Evolutionary conservation across 2,329 filamentous ascomycete species (phyloP).

Genomic region (Bipolaris bicolor): DNA sequence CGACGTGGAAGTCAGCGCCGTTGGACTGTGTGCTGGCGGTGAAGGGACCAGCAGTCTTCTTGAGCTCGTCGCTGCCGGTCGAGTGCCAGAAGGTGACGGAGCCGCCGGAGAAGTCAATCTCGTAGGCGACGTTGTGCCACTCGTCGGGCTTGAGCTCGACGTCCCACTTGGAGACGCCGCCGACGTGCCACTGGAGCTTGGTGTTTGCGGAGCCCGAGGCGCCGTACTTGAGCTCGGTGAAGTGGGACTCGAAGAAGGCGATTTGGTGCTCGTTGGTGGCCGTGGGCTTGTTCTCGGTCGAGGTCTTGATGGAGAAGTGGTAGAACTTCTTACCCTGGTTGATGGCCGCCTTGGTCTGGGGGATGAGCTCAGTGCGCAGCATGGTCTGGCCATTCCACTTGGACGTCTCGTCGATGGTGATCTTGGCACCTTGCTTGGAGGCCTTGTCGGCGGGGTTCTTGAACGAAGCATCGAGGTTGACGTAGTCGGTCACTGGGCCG

Average conservation of each 20-base stretch:
- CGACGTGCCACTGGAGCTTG: slow-evolving; percentile 69
- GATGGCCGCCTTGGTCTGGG: slow-evolving; percentile 70
- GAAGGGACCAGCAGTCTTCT: slow-evolving; percentile 65
- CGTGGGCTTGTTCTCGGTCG: slow-evolving; percentile 64
- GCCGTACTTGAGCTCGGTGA: slow-evolving; percentile 75
- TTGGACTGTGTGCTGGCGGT: slow-evolving; percentile 67
- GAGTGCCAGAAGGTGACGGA: slow-evolving; percentile 74
- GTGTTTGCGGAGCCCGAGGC: slow-evolving; percentile 56
- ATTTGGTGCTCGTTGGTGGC: slow-evolving; percentile 71
- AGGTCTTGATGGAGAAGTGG: slow-evolving; percentile 71
- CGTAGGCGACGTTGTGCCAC: slow-evolving; percentile 79
- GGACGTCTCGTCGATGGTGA: slow-evolving; percentile 68
- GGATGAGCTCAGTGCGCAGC: slow-evolving; percentile 76
- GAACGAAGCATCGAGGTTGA: slow-evolving; percentile 64
- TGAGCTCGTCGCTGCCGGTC: slow-evolving; percentile 64
- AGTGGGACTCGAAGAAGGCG: slow-evolving; percentile 70
- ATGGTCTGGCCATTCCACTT: slow-evolving; percentile 75
- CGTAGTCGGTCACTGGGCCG: slow-evolving; percentile 63
- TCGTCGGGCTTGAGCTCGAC: slow-evolving; percentile 65
- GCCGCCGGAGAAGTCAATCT: slow-evolving; percentile 68
- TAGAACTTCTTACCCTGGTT: slow-evolving; percentile 71
- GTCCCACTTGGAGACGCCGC: slow-evolving; percentile 66
- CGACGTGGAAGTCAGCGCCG: slow-evolving; percentile 74
- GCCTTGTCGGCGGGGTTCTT: slow-evolving; percentile 69
- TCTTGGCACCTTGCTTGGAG: slow-evolving; percentile 68